Evolutionary conservation across 1,284 basidiomycete species (phyloP), one percentile per base, ranked within the genome.

Genomic region (Ustilago shanxiensis): DNA sequence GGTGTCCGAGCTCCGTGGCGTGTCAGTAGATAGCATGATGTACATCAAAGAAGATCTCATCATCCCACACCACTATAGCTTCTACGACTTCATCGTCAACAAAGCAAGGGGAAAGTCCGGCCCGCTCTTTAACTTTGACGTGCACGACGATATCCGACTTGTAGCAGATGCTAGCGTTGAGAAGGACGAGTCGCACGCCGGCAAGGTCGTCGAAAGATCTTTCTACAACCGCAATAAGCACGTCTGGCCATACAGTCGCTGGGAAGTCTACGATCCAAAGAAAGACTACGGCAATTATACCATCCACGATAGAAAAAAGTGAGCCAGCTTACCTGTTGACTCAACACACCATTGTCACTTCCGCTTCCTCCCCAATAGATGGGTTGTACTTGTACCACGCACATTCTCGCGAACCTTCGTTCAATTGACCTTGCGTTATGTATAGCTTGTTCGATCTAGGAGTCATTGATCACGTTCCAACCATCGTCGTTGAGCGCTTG

Each of bases 11-110:
- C 89, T 99, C 59, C 89, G 95, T 59, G 92, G 92, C 10, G 91
- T 95, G 51, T 93, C 91, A 67, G 94, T 94, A 24, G 97, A 99
- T 87, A 98, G 97, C 85, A 87, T 99, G 64, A 98, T 99, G 95
- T 99, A 98, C 87, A 91, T 99, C 87, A 98, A 98, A 69, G 81
- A 85, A 61, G 79, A 84, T 65, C 65, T 83, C 18, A 82, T 83
- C 63, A 69, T 78, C 54, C 59, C 67, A 18, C 86, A 98, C 93
- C 96, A 99, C 86, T 91, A 98, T 87, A 97, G 95, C 3, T 98
- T 99, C 86, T 99, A 98, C 87, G 94, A 98, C 87, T 98, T 99
- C 79, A 97, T 99, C 82, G 89, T 98, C 79, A 97, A 98, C 89
- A 98, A 98, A 88, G 95, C 96, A 3, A 91, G 97, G 29, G 97